Base-by-base conservation (phyloP, 192 early-diverging fungal genomes). In the Gaertneriomyces semiglobifer region DNA sequence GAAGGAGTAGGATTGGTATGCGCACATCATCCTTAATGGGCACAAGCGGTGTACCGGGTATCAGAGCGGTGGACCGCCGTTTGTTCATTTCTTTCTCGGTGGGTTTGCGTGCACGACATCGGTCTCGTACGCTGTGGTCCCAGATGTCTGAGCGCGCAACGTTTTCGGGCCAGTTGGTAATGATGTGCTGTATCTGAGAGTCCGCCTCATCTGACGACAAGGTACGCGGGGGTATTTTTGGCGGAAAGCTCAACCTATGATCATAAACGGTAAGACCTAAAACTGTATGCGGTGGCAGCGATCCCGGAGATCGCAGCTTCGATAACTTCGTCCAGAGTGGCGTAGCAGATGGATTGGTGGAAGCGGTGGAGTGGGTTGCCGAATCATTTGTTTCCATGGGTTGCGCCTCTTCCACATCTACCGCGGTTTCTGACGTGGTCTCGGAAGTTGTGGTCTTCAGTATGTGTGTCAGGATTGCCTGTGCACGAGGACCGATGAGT, bases 401-500 rank as follows among this genome's bases (percentile, higher is more conserved):
- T n/a, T 19, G 68, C 71, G 6, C 62, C 47, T 3, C 61, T n/a
- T 57, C 50, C 19, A 14, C 60, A 10, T 58, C 72, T 4, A 53
- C 50, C 25, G 45, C 60, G 7, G 46, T 60, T 12, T 52, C 38
- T n/a, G 62, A 51, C 25, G 70, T 65, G 25, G 20, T 7, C n/a
- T 63, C 68, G 5, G 19, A 38, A 54, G 14, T 5, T 52, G 58
- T 46, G 1, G 70, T 8, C 2, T 81, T 69, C 14, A 98, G 72
- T 11, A 90, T 73, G 0, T 89, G 74, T 43, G 81, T 77, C 46
- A 99, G 68, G 6, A 94, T 71, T 18, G 87, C 85, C 14, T 90
- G 89, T 42, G 92, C 83, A 7, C 90, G 80, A 14, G 91, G 91
- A 39, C 96, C 96, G 3, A 90, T 88, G 11, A 99, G 82, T 68